These are phyloP conservation scores for Lagenidium giganteum DNA, from an alignment of 352 stramenopile species.

Conservation along the genomic window DNA sequence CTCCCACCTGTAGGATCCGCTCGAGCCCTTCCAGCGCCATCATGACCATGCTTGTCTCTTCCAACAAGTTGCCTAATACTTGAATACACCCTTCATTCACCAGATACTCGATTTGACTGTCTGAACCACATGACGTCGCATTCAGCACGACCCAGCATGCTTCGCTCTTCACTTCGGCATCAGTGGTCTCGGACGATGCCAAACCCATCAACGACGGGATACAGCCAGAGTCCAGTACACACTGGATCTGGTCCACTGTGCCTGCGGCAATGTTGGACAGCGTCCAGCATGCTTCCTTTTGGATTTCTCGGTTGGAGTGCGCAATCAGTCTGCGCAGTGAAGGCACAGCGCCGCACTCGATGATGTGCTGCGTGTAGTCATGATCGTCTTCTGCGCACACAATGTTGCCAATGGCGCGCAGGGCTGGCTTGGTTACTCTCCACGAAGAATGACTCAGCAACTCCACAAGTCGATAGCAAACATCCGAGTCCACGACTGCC, in stretches of 20 bases:
- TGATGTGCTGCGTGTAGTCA: conserved; percentile 92
- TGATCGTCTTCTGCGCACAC: conserved; percentile 96
- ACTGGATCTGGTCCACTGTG: conserved; percentile 97
- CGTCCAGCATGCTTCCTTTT: conserved; percentile 97
- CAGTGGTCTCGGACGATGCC: conserved; percentile 87
- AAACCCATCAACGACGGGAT: conserved; percentile 94
- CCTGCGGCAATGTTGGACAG: conserved; percentile 98
- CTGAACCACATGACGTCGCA: conserved; percentile 96
- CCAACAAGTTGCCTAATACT: conserved; percentile 89
- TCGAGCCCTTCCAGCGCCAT: conserved; percentile 98
- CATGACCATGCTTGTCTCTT: conserved; percentile 98
- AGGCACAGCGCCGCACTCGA: conserved; percentile 95
- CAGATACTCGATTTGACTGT: conserved; percentile 92
- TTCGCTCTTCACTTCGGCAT: conserved; percentile 97
- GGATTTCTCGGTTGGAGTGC: conserved; percentile 96
- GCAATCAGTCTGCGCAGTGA: conserved; percentile 92
- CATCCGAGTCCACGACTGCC: conserved; percentile 88
- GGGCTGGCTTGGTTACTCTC: conserved; percentile 95
- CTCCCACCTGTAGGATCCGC: conserved; percentile 94
- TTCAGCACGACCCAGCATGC: conserved; percentile 99
- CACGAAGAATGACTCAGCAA: conserved; percentile 91
- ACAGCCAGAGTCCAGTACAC: conserved; percentile 94
- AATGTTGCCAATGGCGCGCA: conserved; percentile 98
- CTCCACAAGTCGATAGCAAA: conserved; percentile 91
- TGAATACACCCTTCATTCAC: conserved; percentile 86